phyloP scores from a whole-genome alignment of 768 basidiomycete genomes.

The Hypsizygus marmoreus region DNA sequence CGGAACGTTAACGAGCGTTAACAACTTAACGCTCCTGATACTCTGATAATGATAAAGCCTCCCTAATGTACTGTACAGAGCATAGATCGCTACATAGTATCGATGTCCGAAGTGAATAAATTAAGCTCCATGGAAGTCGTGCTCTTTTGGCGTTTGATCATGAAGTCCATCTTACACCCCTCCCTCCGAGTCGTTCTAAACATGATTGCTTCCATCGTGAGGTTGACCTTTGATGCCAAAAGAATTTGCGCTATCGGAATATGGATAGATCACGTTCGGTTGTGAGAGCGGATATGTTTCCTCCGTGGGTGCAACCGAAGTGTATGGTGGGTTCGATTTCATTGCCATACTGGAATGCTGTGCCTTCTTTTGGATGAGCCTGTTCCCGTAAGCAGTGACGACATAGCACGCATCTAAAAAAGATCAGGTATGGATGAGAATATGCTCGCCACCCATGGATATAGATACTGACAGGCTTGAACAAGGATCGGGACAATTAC shows the following conservation, averaged over 20 bases:
- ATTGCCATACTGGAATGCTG: slow-evolving; percentile 23
- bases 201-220: slow-evolving; percentile 3
- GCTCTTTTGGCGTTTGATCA: too few species aligned
- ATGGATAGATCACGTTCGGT: slow-evolving; percentile 30
- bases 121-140: too few species aligned
- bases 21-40: too few species aligned
- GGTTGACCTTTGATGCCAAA: slow-evolving; percentile 3
- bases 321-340: slow-evolving; percentile 22
- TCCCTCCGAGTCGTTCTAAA: background rate
- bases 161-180: background rate
- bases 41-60: too few species aligned
- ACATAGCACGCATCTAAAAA: slow-evolving; percentile 40
- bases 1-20: too few species aligned
- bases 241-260: slow-evolving; percentile 24
- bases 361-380: slow-evolving; percentile 29
- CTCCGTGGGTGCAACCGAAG: slow-evolving; percentile 28
- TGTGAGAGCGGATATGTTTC: slow-evolving; percentile 29
- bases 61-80: too few species aligned
- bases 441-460: background rate
- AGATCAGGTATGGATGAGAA: slow-evolving; percentile 1
- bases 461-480: slow-evolving; percentile 37
- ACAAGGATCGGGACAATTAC: slow-evolving; percentile 37
- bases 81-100: too few species aligned
- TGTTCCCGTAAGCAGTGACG: slow-evolving; percentile 35
- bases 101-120: too few species aligned